A percentile compares a stretch with the other conserved stretches of the same genome.
Conservation (phyloP, 768 basidiomycete species). For the Mycena maculata region DNA sequence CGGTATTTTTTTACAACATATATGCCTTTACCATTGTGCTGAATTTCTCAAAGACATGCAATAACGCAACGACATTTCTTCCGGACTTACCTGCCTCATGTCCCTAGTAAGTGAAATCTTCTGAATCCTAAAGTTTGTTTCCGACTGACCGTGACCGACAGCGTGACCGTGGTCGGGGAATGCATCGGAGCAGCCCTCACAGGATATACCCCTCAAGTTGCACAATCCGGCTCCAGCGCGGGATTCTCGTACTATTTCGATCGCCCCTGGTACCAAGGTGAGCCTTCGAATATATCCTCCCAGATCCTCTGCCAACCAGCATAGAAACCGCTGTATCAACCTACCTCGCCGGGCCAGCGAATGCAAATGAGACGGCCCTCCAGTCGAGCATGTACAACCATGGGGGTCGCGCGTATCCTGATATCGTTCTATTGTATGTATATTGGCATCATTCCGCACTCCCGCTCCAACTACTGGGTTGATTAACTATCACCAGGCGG, state of each 20-base stretch:
- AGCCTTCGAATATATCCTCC: neutral
- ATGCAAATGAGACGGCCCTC: slow-evolving; percentile 38
- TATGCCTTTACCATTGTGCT: slow-evolving; percentile 32
- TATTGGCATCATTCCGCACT: slow-evolving; percentile 43
- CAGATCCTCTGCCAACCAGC: too few relatives aligned
- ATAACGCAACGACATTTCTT: slow-evolving; percentile 43
- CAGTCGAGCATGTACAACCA: slow-evolving; percentile 45
- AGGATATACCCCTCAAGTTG: neutral
- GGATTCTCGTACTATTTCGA: slow-evolving; percentile 56
- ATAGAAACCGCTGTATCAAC: slow-evolving; percentile 35
- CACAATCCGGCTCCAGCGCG: slow-evolving; percentile 43
- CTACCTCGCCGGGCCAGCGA: slow-evolving; percentile 34
- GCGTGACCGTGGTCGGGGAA: slow-evolving; percentile 30
- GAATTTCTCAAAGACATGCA: slow-evolving; percentile 43
- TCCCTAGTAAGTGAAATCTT: slow-evolving; percentile 24
- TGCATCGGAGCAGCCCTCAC: neutral
- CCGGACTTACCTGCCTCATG: slow-evolving; percentile 41
- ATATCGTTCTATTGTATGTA: slow-evolving; percentile 44
- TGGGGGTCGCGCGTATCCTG: slow-evolving; percentile 51
- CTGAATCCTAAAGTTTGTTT: neutral
- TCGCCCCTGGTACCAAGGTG: slow-evolving; percentile 49
- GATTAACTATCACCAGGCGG: slow-evolving; percentile 9
- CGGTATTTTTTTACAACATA: slow-evolving; percentile 44
- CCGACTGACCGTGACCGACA: slow-evolving; percentile 17
- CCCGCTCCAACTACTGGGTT: slow-evolving; percentile 20